These are phyloP conservation scores for Colletotrichum melonis DNA, from an alignment of 2,329 filamentous ascomycete genomes.

Conservation along the genomic window DNA sequence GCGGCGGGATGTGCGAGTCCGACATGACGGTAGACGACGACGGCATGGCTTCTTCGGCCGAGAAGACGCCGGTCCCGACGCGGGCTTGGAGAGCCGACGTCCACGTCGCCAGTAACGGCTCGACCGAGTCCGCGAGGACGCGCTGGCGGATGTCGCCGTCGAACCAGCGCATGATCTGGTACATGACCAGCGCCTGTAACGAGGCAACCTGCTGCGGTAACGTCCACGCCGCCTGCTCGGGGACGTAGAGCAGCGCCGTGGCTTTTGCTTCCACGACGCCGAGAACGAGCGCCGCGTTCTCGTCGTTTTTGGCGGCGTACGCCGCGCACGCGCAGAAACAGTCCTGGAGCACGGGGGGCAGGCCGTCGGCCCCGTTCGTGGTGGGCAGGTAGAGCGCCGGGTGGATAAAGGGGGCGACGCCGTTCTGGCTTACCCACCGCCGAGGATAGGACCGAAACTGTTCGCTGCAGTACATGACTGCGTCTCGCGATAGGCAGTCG, in stretches of 20 bases:
- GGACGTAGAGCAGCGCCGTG: slow-evolving; percentile 35
- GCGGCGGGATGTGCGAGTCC: slow-evolving; percentile 8
- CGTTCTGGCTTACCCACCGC: slow-evolving; percentile 40
- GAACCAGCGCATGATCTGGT: slow-evolving; percentile 41
- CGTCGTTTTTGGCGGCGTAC: slow-evolving; percentile 41
- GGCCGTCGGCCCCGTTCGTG: slow-evolving; percentile 31
- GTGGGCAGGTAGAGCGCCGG: slow-evolving; percentile 39
- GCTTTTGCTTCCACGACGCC: slow-evolving; percentile 40
- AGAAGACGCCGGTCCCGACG: slow-evolving; percentile 30
- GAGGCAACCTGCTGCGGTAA: slow-evolving; percentile 37
- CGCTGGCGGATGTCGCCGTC: slow-evolving; percentile 39
- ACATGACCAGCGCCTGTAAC: slow-evolving; percentile 40
- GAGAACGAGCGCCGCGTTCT: slow-evolving; percentile 40
- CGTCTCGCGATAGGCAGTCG: slow-evolving; percentile 25
- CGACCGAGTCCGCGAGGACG: slow-evolving; percentile 37
- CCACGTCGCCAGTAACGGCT: slow-evolving; percentile 36
- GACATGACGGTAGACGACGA: slow-evolving; percentile 4
- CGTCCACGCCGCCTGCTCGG: slow-evolving; percentile 35
- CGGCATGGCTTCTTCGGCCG: slow-evolving; percentile 21
- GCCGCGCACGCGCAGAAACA: slow-evolving; percentile 42
- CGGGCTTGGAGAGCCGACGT: slow-evolving; percentile 35
- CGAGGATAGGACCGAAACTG: slow-evolving; percentile 38
- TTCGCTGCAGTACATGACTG: slow-evolving; percentile 35
- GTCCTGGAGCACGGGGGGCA: slow-evolving; percentile 42
- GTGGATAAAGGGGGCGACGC: slow-evolving; percentile 44